Evolutionary conservation across 108 stramenopile genomes (phyloP), one percentile per base, ranked within the genome.

Genomic region (Seminavis robusta): DNA sequence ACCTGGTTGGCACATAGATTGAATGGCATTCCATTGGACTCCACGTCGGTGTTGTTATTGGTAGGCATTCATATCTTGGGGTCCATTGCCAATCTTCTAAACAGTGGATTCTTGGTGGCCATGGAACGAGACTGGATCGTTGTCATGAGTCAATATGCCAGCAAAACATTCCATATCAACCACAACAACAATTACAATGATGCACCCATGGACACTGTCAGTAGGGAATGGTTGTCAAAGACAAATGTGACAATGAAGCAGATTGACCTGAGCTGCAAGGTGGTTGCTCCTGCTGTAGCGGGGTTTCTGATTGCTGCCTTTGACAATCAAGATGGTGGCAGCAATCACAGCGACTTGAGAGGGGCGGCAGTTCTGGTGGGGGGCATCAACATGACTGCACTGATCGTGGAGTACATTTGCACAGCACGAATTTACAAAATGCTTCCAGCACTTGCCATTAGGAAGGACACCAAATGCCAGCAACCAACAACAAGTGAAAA

Each of bases 51-150:
- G n/a, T 25, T 61, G n/a, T 42, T 77, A 9, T 34, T 79, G 25
- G 19, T 76, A 4, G 55, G 53, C 28, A 69, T 84, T 45, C 82
- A 84, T 52, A 19, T 84, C 13, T 67, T 80, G 30, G 83, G 83
- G 21, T 57, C 83, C 1, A 23, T 59, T 24, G 83, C 79, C 19
- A 37, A 51, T 39, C 30, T 77, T 19, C 37, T 73, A 17, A 73
- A 74, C 56, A 27, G 42, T 23, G 76, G 71, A 7, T 80, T 84
- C 45, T 20, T 71, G 2, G 76, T 84, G 20, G 73, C 79, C 2
- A 34, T 84, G 13, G 83, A 84, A 59, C 63, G 79, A 34, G 83
- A 84, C 53, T 84, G 83, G 83, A 65, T 80, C 52, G 83, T 84
- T 3, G 76, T 68, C 8, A 73, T 84, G 76, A 74, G 76, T 47